Base-by-base conservation (phyloP, 257 asterid species). In the Apocynum venetum region DNA sequence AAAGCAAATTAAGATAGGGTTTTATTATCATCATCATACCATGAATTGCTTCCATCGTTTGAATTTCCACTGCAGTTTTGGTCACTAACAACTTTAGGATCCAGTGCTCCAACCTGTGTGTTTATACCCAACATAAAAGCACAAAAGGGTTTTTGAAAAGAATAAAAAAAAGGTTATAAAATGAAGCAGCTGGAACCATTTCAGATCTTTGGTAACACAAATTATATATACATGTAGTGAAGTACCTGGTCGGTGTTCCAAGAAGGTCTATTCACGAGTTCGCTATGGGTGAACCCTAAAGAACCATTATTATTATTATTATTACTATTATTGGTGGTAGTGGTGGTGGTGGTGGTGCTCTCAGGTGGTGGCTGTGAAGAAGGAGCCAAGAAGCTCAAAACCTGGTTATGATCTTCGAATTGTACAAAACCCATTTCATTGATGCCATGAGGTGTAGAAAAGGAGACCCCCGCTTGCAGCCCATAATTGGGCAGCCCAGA, bases 401-500 rank as follows among this genome's bases (percentile, higher is more conserved):
- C 83, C 46, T 88, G 94, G 53, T 84, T 88, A 41, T 86, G 92
- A 82, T 90, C 91, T 67, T 88, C 93, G 41, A 88, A 93, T 76
- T 89, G 93, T 36, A 84, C 88, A 83, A 91, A 91, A 65, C 96
- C 96, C 97, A 93, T 87, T 57, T 91, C 93, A 48, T 85, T 87
- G 46, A 73, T 63, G 48, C 68, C 74, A 69, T 61, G 88, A 41
- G 85, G 59, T 36, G 80, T 40, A 25, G 91, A 78, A 61, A 84
- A 86, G 19, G 85, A 78, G 20, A 85, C 73, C 69, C 83, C 89
- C 36, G 31, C 31, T 25, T 84, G 90, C 36, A 85, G 80, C 66
- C 86, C 90, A 60, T 85, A 85, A 82, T 85, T 88, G 78, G 83
- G 73, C 80, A 86, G 65, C 81, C 87, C 86, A 56, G 80, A 73